A percentile compares a stretch with the other conserved stretches of the same genome.
Conservation (phyloP, 345 rosid species). For the Psidium guajava region DNA sequence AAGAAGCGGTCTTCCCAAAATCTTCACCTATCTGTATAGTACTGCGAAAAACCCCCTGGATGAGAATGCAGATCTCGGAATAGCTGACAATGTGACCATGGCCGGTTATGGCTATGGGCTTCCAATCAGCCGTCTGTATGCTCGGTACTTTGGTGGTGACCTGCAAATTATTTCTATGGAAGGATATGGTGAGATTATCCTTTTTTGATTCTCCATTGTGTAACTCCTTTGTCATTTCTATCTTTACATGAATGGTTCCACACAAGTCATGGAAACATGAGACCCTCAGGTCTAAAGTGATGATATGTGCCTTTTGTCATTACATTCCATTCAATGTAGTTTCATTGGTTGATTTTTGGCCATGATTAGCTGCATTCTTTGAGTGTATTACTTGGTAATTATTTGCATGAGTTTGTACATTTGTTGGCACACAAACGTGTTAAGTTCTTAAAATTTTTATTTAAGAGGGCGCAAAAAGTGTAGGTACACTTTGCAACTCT, state of each 20-base stretch:
- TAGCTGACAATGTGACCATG: slow-evolving; percentile 69
- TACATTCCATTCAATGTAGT: not conserved
- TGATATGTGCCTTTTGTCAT: not conserved
- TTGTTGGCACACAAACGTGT: not conserved
- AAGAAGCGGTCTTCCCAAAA: slow-evolving; percentile 93
- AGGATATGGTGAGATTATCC: slow-evolving; percentile 79
- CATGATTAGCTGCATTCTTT: not conserved
- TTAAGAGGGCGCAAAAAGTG: not conserved
- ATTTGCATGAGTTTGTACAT: not conserved
- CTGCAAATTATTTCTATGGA: slow-evolving; percentile 95
- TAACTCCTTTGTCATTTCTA: not conserved
- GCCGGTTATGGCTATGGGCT: slow-evolving; percentile 96
- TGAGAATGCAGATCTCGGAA: slow-evolving; percentile 50
- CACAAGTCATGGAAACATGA: not conserved
- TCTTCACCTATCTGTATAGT: slow-evolving; percentile 93
- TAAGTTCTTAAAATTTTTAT: not conserved
- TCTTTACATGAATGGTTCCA: not conserved
- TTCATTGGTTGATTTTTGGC: not conserved
- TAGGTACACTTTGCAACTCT: not conserved
- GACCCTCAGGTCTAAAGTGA: not conserved
- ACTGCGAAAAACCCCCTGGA: slow-evolving; percentile 87
- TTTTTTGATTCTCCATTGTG: not conserved
- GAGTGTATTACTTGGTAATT: not conserved
- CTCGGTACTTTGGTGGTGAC: slow-evolving; percentile 94
- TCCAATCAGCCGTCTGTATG: slow-evolving; percentile 93